These are phyloP conservation scores for Ettlia oleoabundans DNA, from an alignment of 139 green algal genomes.

Conservation along the genomic window DNA sequence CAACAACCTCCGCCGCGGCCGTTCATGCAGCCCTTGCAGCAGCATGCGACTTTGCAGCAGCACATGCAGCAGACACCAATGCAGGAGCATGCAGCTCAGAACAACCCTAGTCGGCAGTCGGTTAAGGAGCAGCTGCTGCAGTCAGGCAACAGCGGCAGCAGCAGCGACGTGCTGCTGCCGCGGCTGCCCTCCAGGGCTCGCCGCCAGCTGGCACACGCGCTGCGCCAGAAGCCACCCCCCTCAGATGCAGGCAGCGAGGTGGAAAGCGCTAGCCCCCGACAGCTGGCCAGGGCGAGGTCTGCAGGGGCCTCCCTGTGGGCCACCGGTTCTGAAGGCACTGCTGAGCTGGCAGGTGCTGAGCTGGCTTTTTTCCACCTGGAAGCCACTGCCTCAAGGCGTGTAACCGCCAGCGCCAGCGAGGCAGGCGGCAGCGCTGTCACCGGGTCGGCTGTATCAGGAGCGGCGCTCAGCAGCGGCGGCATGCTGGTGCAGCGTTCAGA, in stretches of 20 bases:
- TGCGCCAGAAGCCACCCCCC: background rate
- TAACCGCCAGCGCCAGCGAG: background rate
- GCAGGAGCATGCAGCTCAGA: background rate
- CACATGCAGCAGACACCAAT: no score
- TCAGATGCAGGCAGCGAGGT: background rate
- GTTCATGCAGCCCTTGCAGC: no score
- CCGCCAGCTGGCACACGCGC: background rate
- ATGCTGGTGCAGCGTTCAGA: slow-evolving; percentile 46
- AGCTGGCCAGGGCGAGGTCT: background rate
- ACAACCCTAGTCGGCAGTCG: background rate
- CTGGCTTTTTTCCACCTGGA: no score
- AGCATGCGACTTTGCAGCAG: background rate
- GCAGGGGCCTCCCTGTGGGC: background rate
- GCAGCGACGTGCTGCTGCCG: background rate
- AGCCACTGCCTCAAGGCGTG: no score
- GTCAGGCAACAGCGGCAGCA: background rate
- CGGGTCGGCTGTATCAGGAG: background rate
- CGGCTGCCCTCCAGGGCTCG: background rate
- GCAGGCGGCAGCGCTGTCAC: background rate
- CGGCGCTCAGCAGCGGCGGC: background rate
- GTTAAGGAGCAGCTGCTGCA: background rate
- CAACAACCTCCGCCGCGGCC: no score
- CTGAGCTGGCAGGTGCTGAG: background rate
- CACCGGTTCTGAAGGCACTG: background rate
- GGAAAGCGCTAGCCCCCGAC: no score